Evolutionary conservation across 2,329 filamentous ascomycete genomes (phyloP).

Genomic region (Paramyrothecium roridum): DNA sequence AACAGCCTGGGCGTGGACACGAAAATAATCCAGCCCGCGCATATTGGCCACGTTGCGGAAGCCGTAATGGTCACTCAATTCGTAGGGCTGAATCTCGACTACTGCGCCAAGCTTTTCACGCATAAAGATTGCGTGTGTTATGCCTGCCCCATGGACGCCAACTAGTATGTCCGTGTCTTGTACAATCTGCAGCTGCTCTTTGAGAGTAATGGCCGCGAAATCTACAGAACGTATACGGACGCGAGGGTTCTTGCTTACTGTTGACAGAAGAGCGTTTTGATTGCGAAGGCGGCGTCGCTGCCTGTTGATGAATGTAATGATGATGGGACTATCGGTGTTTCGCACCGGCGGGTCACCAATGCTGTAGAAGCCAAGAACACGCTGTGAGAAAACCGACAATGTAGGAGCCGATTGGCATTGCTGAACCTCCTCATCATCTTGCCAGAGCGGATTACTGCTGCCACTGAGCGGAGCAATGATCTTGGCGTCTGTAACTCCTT

Average conservation of each 20-base stretch:
- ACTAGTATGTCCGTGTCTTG: slow-evolving; percentile 37
- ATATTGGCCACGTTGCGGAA: slow-evolving; percentile 39
- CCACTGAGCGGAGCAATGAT: slow-evolving; percentile 37
- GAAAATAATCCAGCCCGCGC: slow-evolving; percentile 32
- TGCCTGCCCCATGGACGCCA: slow-evolving; percentile 39
- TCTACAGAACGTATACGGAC: slow-evolving; percentile 29
- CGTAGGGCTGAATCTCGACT: slow-evolving; percentile 37
- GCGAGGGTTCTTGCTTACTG: slow-evolving; percentile 12
- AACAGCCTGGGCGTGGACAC: slow-evolving; percentile 21
- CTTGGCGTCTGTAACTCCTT: slow-evolving; percentile 15
- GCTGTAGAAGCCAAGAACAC: slow-evolving; percentile 25
- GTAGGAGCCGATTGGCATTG: slow-evolving; percentile 20
- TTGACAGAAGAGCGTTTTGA: slow-evolving; percentile 18
- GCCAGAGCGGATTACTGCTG: slow-evolving; percentile 37
- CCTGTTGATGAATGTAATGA: slow-evolving; percentile 32
- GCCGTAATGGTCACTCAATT: slow-evolving; percentile 11
- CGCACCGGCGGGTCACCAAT: slow-evolving; percentile 7
- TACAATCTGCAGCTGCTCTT: slow-evolving; percentile 29
- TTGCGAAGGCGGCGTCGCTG: slow-evolving; percentile 25
- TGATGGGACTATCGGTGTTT: slow-evolving; percentile 10
- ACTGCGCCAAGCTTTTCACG: slow-evolving; percentile 23
- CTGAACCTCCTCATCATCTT: slow-evolving; percentile 31
- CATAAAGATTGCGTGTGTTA: slow-evolving; percentile 40
- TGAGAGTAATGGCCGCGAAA: slow-evolving; percentile 32
- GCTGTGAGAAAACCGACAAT: slow-evolving; percentile 3